Evolutionary conservation across 371 early-diverging fungal genomes (phyloP).

Genomic region (Actinomucor elegans): DNA sequence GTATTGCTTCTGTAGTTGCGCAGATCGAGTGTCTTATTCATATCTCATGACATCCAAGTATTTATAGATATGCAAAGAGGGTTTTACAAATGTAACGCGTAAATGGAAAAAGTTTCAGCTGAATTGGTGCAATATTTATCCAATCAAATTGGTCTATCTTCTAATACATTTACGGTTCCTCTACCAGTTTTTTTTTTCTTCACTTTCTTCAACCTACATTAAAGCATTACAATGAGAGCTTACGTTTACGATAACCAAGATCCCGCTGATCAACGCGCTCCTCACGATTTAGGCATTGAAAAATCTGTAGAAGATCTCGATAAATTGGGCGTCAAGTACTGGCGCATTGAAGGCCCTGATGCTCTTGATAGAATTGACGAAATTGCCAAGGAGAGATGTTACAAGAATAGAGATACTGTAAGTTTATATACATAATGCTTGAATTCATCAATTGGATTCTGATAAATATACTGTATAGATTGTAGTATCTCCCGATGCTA

Average conservation of each 20-base stretch:
- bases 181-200: too few species aligned
- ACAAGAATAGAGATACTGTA: slow-evolving; percentile 90
- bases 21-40: too few species aligned
- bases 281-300: slow-evolving; percentile 67
- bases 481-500: slow-evolving; percentile 70
- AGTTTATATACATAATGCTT: neutral
- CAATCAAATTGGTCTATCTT: too few species aligned
- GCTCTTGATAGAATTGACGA: slow-evolving; percentile 63
- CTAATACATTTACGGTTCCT: too few species aligned
- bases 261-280: slow-evolving; percentile 60
- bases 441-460: neutral
- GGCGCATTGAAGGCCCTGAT: slow-evolving; percentile 60
- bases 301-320: slow-evolving; percentile 69
- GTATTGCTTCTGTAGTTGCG: too few species aligned
- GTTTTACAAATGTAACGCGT: too few species aligned
- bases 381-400: slow-evolving; percentile 73
- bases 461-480: too few species aligned
- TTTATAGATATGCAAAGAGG: too few species aligned
- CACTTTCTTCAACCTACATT: too few species aligned
- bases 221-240: slow-evolving; percentile 61
- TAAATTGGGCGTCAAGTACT: slow-evolving; percentile 74
- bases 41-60: too few species aligned
- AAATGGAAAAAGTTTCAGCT: too few species aligned
- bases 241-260: slow-evolving; percentile 63
- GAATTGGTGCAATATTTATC: neutral